These are phyloP conservation scores for Coemansia brasiliensis DNA, from an alignment of 192 early-diverging fungal genomes.

Conservation along the genomic window DNA sequence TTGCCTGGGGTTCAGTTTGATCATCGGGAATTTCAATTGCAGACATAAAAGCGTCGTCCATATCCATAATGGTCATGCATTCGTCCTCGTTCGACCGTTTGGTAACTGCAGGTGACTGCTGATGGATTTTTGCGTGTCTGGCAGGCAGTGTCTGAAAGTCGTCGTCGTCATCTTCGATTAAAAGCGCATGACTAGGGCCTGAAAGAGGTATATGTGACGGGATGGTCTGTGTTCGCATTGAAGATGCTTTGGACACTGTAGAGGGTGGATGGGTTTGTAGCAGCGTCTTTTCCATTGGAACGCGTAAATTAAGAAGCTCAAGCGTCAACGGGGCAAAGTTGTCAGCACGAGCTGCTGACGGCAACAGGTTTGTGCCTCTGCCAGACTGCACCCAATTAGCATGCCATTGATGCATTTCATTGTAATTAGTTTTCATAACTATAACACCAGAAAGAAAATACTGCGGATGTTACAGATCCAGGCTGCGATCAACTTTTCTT, in stretches of 20 bases:
- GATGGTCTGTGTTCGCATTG: background rate
- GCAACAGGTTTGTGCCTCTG: constrained; percentile 6
- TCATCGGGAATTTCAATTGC: constrained; percentile 42
- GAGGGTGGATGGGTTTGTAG: background rate
- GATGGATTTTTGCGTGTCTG: too few species aligned
- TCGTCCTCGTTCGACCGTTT: background rate
- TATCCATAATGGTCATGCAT: constrained; percentile 15
- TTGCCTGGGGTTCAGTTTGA: background rate
- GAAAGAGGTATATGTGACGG: background rate
- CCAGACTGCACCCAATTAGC: constrained; percentile 35
- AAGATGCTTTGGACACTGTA: too few species aligned
- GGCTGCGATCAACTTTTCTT: background rate
- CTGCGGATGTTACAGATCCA: background rate
- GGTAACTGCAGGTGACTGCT: too few species aligned
- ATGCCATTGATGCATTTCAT: constrained; percentile 32
- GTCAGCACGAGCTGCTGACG: background rate
- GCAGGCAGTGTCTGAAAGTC: too few species aligned
- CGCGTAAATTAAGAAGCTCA: constrained; percentile 29
- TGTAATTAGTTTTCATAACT: constrained; percentile 39
- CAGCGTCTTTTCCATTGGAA: constrained; percentile 30
- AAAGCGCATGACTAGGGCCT: background rate
- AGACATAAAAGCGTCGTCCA: constrained; percentile 18
- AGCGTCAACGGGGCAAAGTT: constrained; percentile 19
- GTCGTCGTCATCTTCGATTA: constrained; percentile 5
- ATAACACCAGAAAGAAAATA: background rate